Conservation (phyloP, 768 basidiomycete genomes). For the Mycena sanguinolenta region DNA sequence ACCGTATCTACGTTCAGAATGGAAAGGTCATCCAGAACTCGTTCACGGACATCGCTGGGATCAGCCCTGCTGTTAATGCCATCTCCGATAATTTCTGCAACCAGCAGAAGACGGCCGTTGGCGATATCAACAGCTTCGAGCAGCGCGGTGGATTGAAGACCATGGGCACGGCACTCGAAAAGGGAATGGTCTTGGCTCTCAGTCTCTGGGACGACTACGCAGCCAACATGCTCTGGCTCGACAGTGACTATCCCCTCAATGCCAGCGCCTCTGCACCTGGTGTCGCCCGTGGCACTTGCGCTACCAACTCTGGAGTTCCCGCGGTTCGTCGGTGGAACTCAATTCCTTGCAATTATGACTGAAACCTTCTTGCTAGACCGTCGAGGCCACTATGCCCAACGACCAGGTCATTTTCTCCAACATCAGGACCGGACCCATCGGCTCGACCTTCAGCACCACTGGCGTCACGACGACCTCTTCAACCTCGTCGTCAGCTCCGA, state of each 20-base stretch:
- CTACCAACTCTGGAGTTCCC: slow-evolving; percentile 49
- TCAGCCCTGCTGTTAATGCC: slow-evolving; percentile 41
- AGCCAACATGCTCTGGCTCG: slow-evolving; percentile 48
- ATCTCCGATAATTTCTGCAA: slow-evolving; percentile 57
- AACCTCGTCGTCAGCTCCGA: neutral
- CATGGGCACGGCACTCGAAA: slow-evolving; percentile 50
- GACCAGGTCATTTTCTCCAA: slow-evolving; percentile 53
- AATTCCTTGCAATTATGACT: neutral
- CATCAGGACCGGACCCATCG: slow-evolving; percentile 56
- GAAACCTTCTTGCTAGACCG: slow-evolving; percentile 22
- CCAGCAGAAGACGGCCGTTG: slow-evolving; percentile 59
- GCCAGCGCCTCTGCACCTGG: slow-evolving; percentile 37
- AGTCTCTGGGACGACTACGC: slow-evolving; percentile 59
- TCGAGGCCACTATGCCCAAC: slow-evolving; percentile 46
- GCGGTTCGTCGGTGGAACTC: slow-evolving; percentile 22
- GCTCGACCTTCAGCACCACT: slow-evolving; percentile 47
- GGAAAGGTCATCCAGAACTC: slow-evolving; percentile 57
- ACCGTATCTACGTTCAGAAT: slow-evolving; percentile 59
- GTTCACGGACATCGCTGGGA: neutral
- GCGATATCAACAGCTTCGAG: slow-evolving; percentile 58
- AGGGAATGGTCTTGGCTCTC: slow-evolving; percentile 60
- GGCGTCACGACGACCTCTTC: neutral
- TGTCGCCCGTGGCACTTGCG: slow-evolving; percentile 36
- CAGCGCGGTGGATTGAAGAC: slow-evolving; percentile 55
- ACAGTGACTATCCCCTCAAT: slow-evolving; percentile 46